Base-by-base conservation (phyloP, 2,329 filamentous ascomycete species). In the Paecilomyces formosus region DNA sequence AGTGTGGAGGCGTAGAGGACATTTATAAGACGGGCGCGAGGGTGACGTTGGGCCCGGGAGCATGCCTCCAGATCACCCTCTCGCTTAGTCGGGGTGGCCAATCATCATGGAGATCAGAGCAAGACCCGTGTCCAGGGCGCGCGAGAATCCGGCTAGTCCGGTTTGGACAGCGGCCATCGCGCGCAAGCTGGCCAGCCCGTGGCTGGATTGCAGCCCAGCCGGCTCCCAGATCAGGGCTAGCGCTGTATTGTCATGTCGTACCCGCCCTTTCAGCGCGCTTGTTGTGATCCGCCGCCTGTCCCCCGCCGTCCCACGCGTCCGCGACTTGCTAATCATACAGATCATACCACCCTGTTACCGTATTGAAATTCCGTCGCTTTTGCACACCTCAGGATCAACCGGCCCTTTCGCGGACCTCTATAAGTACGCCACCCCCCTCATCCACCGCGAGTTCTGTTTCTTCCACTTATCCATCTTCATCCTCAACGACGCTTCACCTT, bases 291-390 rank as follows among this genome's bases (percentile, higher is more conserved):
- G 35, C 56, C 35, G 24, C 52, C 39, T 54, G 33, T 55, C 52
- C 51, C 55, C 26, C 56, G 54, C 62, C 55, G 33, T 57, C 52
- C 54, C 56, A 67, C 66, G 66, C 66, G 66, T 68, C 60, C 49
- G 54, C 57, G 57, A 57, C 59, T 54, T 55, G 62, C 65, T 74
- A 73, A 77, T 76, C 73, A 77, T 76, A 77, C 75, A 69, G 70
- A 78, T 78, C 75, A 78, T 77, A 78, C 75, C 33, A 2, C 1
- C 0, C 1, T 15, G 21, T 72, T 61, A 77, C 75, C 22, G 75
- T 77, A 78, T 75, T 70, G 74, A 76, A 78, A 77, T 77, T 77
- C 74, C 62, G 69, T 66, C 68, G 75, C 73, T 66, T 74, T 76
- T 69, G 68, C 66, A 64, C 68, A 68, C 70, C 65, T 72, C 69